Base-by-base conservation (phyloP, 2,329 filamentous ascomycete species). In the Emergomyces pasteurianus region DNA sequence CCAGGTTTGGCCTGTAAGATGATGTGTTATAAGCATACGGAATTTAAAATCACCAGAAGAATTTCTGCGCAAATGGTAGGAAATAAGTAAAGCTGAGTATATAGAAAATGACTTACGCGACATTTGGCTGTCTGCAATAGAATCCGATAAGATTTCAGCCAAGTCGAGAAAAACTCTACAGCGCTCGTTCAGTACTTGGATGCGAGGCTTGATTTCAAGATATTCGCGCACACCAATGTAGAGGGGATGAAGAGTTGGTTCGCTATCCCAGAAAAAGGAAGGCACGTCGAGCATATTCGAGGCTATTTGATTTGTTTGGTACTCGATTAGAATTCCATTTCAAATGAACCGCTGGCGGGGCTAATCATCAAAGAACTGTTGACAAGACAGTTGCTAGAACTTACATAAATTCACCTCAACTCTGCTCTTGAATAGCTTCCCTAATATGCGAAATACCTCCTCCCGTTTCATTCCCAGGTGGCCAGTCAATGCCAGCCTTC, bases 231-330 rank as follows among this genome's bases (percentile, higher is more conserved):
- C 90, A 62, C 92, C 94, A 62, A 85, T 86, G 78, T 99, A 99
- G 34, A 99, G 85, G 0, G 94, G 94, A 72, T 96, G 90, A 0
- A 99, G 81, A 0, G 90, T 96, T 21, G 94, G 94, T 72, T 99
- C 94, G 12, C 89, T 89, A 73, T 97, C 92, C 94, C 94, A 99
- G 81, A 97, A 95, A 81, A 96, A 96, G 72, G 92, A 95, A 63
- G 92, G 92, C 0, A 95, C 90, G 73, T 96, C 92, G 61, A 96
- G 87, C 73, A 96, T 92, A 71, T 97, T 97, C 23, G 89, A 95
- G 62, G 91, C 90, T 95, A 67, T 49, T 36, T n/a, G 49, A 31
- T 12, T 23, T 38, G 50, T n/a, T 53, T n/a, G 50, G 7, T 31
- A 6, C 16, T 52, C 12, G 3, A 8, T 52, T 52, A 34, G 6